Evolutionary conservation across 106 monocot species (phyloP), one percentile per base, ranked within the genome.

Genomic region (Acanthochlamys bracteata): DNA sequence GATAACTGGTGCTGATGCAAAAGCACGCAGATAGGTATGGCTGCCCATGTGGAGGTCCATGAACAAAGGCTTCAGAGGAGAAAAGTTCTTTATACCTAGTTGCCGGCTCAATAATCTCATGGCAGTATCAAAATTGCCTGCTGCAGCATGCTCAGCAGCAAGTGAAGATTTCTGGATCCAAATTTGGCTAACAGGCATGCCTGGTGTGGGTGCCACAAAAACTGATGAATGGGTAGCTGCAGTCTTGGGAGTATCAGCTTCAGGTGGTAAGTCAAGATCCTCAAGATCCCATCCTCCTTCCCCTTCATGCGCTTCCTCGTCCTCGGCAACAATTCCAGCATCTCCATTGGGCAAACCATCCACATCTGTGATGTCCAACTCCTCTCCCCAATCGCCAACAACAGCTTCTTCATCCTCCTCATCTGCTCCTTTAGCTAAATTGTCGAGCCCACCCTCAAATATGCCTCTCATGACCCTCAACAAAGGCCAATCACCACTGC

Each of bases 131-230:
- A 82, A 93, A 61, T 93, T 80, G 39, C 93, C 93, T 45, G 93
- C 85, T 39, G 88, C 93, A 4, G 60, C 93, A 76, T 93, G 93
- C 75, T 93, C 85, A 4, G 77, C 93, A 27, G 93, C 88, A 60
- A 93, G 78, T 57, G 88, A 80, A 42, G 93, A 93, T 41, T 93
- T 93, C 70, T 85, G 88, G 39, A 75, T 88, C 93, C 88, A 93
- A 53, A 93, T 82, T 78, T 88, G 93, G 73, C 85, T 81, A 7
- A 89, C 88, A 39, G 85, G 93, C 82, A 88, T 85, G 73, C 93
- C 93, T 56, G 88, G 78, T 21, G 76, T 63, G 1, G 88, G 93
- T 11, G 85, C 71, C 20, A 88, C 78, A 67, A 88, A 93, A 10
- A 82, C 43, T 27, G 82, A 79, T 58, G 93, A 72, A 8, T 82